phyloP scores from a whole-genome alignment of 1,284 basidiomycete species.

The Porogramme epimiltina region DNA sequence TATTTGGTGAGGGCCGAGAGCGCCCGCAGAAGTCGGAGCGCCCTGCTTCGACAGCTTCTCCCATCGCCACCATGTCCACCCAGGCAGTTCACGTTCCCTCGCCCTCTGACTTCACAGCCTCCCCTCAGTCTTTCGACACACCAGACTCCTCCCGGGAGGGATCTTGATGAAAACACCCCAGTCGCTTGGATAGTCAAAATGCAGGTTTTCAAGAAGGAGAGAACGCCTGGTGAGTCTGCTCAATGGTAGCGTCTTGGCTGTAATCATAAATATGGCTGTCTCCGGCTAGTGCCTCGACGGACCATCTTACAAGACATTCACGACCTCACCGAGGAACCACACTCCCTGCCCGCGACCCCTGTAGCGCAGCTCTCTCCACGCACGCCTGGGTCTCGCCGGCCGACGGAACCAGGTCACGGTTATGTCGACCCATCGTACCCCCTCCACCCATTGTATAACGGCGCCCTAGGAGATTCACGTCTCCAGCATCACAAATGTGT shows the following conservation, averaged over 20 bases:
- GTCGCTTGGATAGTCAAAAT: too few species aligned
- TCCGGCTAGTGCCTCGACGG: not conserved
- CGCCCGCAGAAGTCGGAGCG: not conserved
- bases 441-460: not conserved
- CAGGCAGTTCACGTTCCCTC: not conserved
- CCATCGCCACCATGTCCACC: not conserved
- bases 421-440: not conserved
- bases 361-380: not conserved
- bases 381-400: not conserved
- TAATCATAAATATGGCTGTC: too few species aligned
- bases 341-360: not conserved
- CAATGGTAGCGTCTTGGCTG: too few species aligned
- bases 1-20: too few species aligned
- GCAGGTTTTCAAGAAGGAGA: not conserved
- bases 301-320: constrained; percentile 6
- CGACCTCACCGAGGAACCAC: constrained; percentile 8
- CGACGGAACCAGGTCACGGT: not conserved
- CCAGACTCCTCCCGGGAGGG: too few species aligned
- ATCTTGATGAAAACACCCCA: too few species aligned
- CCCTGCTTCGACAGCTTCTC: not conserved
- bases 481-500: not conserved
- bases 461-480: constrained; percentile 2
- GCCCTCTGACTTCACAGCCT: too few species aligned
- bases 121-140: too few species aligned
- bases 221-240: too few species aligned